Conservation (phyloP, 2,329 filamentous ascomycete genomes). For the Monilinia vaccinii-corymbosi region DNA sequence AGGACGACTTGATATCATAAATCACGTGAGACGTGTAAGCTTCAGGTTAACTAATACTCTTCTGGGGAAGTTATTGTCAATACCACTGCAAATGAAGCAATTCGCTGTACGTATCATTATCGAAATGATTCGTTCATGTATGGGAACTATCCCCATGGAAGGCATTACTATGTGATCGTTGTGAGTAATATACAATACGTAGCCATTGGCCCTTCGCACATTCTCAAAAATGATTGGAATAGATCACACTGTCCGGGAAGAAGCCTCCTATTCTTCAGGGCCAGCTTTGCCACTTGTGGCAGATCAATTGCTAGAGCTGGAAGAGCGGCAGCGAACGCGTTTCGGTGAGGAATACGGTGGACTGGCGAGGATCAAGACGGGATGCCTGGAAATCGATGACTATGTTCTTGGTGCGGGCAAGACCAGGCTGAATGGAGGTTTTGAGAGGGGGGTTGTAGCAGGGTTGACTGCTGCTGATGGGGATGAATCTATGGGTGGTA, state of each 20-base stretch:
- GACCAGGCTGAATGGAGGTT: slow-evolving; percentile 9
- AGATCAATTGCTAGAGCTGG: slow-evolving; percentile 20
- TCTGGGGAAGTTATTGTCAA: too few species aligned
- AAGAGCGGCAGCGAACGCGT: slow-evolving; percentile 16
- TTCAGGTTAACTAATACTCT: not conserved
- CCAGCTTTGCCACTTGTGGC: slow-evolving; percentile 21
- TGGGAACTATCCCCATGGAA: not conserved
- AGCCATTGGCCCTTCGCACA: not conserved
- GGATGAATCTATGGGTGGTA: slow-evolving; percentile 20
- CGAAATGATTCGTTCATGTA: not conserved
- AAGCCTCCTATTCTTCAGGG: slow-evolving; percentile 21
- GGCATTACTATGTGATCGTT: not conserved
- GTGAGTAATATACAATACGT: not conserved
- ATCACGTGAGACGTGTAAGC: not conserved
- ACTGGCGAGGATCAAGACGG: slow-evolving; percentile 16
- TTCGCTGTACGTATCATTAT: not conserved
- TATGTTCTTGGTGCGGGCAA: slow-evolving; percentile 18
- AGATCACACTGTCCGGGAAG: slow-evolving; percentile 3
- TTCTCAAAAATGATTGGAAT: slow-evolving; percentile 14
- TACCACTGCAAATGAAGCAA: not conserved
- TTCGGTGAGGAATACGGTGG: slow-evolving; percentile 11
- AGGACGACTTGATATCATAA: accelerated
- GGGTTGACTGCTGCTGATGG: slow-evolving; percentile 25
- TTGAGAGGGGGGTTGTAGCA: slow-evolving; percentile 23
- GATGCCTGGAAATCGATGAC: slow-evolving; percentile 17